Conservation (phyloP, 371 early-diverging fungal species). For the Mortierella sp. region DNA sequence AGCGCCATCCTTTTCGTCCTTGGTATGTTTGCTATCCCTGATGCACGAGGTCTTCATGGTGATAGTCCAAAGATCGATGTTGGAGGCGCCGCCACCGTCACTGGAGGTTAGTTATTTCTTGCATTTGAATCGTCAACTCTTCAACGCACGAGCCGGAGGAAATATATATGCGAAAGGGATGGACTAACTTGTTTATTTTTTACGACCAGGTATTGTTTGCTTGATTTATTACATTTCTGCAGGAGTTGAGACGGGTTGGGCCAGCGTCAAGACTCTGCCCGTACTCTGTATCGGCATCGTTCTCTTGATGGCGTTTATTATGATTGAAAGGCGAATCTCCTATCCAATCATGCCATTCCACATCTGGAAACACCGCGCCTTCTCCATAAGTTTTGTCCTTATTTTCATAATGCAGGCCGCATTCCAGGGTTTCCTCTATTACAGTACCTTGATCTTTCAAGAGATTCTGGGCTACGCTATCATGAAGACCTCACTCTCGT, state of each 20-base stretch:
- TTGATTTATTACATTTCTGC: slow-evolving; percentile 55
- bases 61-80: slow-evolving; percentile 46
- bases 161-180: not conserved
- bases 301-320: slow-evolving; percentile 23
- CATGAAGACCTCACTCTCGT: slow-evolving; percentile 43
- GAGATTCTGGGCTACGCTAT: slow-evolving; percentile 39
- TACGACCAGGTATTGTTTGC: slow-evolving; percentile 30
- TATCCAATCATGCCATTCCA: slow-evolving; percentile 58
- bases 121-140: not conserved
- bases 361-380: slow-evolving; percentile 51
- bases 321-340: slow-evolving; percentile 41
- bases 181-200: not conserved
- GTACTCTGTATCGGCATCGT: slow-evolving; percentile 38
- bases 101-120: slow-evolving; percentile 15
- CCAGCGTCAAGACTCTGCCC: slow-evolving; percentile 39
- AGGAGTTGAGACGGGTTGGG: slow-evolving; percentile 55
- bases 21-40: slow-evolving; percentile 47
- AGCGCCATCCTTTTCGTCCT: slow-evolving; percentile 40
- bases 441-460: slow-evolving; percentile 50
- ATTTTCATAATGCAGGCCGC: slow-evolving; percentile 50
- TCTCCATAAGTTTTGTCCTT: slow-evolving; percentile 40
- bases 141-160: too few species aligned
- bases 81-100: slow-evolving; percentile 43
- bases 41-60: slow-evolving; percentile 39
- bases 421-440: slow-evolving; percentile 53